A percentile compares a stretch with the other conserved stretches of the same genome.
Evolutionary conservation across 495 filamentous ascomycete species (phyloP).

Genomic region (Podospora tetraspora): DNA sequence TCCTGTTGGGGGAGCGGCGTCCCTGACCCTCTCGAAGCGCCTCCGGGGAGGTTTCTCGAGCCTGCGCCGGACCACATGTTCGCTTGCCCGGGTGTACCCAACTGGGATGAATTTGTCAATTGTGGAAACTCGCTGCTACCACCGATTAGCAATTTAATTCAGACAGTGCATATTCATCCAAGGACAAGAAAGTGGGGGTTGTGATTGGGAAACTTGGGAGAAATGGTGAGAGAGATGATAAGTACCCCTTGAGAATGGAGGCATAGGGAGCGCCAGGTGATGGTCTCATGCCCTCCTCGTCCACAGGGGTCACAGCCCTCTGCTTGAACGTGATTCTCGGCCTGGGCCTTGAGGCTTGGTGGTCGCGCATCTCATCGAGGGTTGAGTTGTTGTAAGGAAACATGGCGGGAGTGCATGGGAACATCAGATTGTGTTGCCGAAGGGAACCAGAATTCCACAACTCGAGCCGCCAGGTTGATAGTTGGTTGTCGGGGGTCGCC

Average conservation of each 20-base stretch:
- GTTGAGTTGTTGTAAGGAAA: not conserved
- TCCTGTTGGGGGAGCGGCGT: slow-evolving; percentile 48
- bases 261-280: slow-evolving; percentile 25
- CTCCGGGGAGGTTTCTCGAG: slow-evolving; percentile 44
- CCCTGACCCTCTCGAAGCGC: slow-evolving; percentile 62
- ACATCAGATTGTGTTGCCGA: not conserved
- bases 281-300: slow-evolving; percentile 6
- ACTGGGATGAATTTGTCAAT: slow-evolving; percentile 61
- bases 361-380: not conserved
- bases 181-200: not conserved
- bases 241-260: slow-evolving; percentile 29
- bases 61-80: slow-evolving; percentile 58
- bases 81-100: slow-evolving; percentile 44
- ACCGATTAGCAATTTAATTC: not conserved
- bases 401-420: not conserved
- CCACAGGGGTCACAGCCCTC: slow-evolving; percentile 6
- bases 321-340: slow-evolving; percentile 13
- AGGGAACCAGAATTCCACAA: not conserved
- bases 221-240: not conserved
- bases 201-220: not conserved
- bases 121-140: slow-evolving; percentile 72
- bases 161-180: not conserved
- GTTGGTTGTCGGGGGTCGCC: not conserved
- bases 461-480: not conserved
- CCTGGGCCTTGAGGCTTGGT: not conserved